Percentiles rank a stretch among this genome's conserved stretches.
These are phyloP conservation scores for Rhododendron simsii DNA, from an alignment of 148 eudicot species.

Conservation along the genomic window DNA sequence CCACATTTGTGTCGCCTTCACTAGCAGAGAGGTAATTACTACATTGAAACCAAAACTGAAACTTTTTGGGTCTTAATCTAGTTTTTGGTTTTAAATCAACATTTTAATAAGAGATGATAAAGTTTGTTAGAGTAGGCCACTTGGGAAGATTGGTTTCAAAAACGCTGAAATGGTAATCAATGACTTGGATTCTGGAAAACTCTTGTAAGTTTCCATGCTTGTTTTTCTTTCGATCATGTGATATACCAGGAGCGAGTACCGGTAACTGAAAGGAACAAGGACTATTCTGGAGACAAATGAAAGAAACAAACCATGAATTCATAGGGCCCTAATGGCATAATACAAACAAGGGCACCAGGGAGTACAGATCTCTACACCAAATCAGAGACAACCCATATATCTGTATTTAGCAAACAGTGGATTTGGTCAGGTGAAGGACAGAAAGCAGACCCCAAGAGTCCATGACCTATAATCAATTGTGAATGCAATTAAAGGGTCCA, in stretches of 20 bases:
- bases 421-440: not conserved
- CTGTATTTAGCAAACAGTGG: not conserved
- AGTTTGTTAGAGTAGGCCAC: not conserved
- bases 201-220: not conserved
- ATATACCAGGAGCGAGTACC: not conserved
- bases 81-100: not conserved
- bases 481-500: not conserved
- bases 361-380: not conserved
- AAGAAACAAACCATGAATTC: not conserved
- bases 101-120: not conserved
- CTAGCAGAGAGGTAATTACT: not conserved
- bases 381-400: not conserved
- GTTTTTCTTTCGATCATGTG: not conserved
- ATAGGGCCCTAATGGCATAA: not conserved
- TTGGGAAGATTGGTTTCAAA: not conserved
- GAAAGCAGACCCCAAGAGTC: not conserved
- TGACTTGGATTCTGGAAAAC: not conserved
- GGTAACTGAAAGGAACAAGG: not conserved
- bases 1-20: not conserved
- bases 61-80: not conserved
- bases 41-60: not conserved
- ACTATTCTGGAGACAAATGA: not conserved
- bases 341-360: not conserved
- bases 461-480: not conserved
- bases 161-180: not conserved